Base-by-base conservation (phyloP, 345 rosid species). In the Boechera divaricarpa region DNA sequence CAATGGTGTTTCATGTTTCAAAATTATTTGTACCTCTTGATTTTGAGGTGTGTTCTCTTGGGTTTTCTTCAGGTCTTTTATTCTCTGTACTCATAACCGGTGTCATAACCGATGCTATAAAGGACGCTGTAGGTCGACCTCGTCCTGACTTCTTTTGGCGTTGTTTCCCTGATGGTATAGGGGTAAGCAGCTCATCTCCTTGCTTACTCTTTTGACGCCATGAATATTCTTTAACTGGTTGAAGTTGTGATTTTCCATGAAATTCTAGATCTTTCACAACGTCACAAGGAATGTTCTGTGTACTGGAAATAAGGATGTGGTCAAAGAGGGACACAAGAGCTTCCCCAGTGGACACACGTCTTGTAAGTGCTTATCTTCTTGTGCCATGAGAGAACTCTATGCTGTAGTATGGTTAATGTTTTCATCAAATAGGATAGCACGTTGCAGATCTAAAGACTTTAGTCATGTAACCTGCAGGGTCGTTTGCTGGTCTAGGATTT, bases 141-240 rank as follows among this genome's bases (percentile, higher is more conserved):
- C 94, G 96, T 67, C 98, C 98, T 45, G 92, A 94, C 81, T 94
- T 94, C 83, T 92, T 90, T 75, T 94, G 98, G 98, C 97, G 95
- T 66, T 94, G 98, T 83, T 94, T 94, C 72, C 95, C 98, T 73
- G 82, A 94, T 83, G 98, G 97, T 11, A 85, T 77, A 83, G 91
- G 87, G 84, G 98, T 94, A 70, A 36, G 85, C 33, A 62, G 5
- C 75, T 53, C 70, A 15, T 44, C 58, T 65, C 39, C 41, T 33
- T 54, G 1, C 26, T 55, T 31, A 48, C 72, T 48, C 38, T 29
- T 71, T 12, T 35, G 28, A 48, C 4, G 10, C 24, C 4, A 5
- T 57, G 7, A 24, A 24, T 52, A 35, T 5, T 38, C 67, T 48
- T 11, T 58, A 58, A 10, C 16, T 21, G 56, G 21, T 38, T 65